phyloP scores from a whole-genome alignment of 495 filamentous ascomycete species.

The Aspergillus haitiensis region DNA sequence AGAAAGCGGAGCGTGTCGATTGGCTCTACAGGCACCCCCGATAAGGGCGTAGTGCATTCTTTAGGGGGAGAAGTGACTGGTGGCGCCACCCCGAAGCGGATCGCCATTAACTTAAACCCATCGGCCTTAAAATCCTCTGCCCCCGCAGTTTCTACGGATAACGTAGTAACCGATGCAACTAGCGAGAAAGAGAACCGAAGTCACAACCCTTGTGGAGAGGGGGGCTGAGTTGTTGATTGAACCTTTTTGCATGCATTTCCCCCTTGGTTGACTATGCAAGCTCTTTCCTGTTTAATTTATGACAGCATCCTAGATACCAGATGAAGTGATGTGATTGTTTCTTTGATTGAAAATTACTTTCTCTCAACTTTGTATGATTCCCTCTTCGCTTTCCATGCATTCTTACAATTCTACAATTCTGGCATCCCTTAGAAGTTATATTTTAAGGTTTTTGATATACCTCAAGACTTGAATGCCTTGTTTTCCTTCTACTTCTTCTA shows the following conservation, averaged over 20 bases:
- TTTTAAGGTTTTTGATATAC: slow-evolving; percentile 9
- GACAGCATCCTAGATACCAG: slow-evolving; percentile 44
- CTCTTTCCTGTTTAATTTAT: slow-evolving; percentile 28
- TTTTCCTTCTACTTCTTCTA: slow-evolving; percentile 12
- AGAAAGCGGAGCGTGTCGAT: slow-evolving; percentile 46
- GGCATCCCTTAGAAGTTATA: slow-evolving; percentile 19
- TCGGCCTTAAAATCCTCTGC: slow-evolving; percentile 23
- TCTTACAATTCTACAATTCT: slow-evolving; percentile 11
- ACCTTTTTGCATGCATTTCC: background rate
- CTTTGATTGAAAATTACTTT: slow-evolving; percentile 23
- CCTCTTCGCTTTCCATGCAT: slow-evolving; percentile 25
- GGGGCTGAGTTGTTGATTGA: slow-evolving; percentile 23
- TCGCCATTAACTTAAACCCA: slow-evolving; percentile 49
- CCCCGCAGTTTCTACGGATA: slow-evolving; percentile 20
- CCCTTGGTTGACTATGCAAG: background rate
- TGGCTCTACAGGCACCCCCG: slow-evolving; percentile 27
- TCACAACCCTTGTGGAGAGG: slow-evolving; percentile 33
- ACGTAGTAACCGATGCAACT: slow-evolving; percentile 21
- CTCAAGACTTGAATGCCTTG: background rate
- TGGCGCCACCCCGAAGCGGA: slow-evolving; percentile 47
- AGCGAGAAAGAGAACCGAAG: slow-evolving; percentile 44
- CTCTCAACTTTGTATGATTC: slow-evolving; percentile 29
- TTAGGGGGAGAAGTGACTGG: slow-evolving; percentile 27
- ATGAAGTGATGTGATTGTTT: slow-evolving; percentile 30
- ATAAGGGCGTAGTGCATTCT: slow-evolving; percentile 32